Conservation (phyloP, 805 yeast species). For the Wickerhamiella sorbophila region DNA sequence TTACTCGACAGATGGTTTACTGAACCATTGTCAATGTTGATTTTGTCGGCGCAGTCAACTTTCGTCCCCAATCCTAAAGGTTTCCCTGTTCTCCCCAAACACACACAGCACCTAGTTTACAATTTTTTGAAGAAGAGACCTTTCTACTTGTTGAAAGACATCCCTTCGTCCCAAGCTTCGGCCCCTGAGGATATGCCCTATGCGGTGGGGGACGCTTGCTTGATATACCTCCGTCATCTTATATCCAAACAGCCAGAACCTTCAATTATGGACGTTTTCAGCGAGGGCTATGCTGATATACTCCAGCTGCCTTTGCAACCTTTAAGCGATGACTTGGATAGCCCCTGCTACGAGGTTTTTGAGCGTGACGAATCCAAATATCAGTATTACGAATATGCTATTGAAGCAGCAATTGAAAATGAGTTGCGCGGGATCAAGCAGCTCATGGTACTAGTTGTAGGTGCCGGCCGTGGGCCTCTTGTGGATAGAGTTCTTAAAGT, state of each 20-base stretch:
- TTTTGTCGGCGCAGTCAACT: constrained; percentile 37
- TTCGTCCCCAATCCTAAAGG: constrained; percentile 46
- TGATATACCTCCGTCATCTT: constrained; percentile 33
- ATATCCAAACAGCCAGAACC: constrained; percentile 18
- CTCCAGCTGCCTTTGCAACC: constrained; percentile 64
- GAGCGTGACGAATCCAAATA: constrained; percentile 63
- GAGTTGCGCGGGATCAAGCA: constrained; percentile 13
- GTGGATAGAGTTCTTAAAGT: constrained; percentile 38
- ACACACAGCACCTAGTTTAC: constrained; percentile 37
- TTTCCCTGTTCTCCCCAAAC: constrained; percentile 50
- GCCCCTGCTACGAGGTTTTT: constrained; percentile 50
- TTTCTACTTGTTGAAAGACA: constrained; percentile 35
- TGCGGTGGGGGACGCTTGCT: constrained; percentile 30
- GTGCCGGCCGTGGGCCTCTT: constrained; percentile 83
- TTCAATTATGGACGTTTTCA: constrained; percentile 24
- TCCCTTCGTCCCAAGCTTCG: constrained; percentile 26
- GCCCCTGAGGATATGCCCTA: constrained; percentile 2
- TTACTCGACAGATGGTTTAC: constrained; percentile 50
- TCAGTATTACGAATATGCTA: constrained; percentile 49
- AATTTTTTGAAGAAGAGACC: constrained; percentile 32
- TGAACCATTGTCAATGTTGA: constrained; percentile 48
- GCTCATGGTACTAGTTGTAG: constrained; percentile 39
- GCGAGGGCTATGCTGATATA: constrained; percentile 30
- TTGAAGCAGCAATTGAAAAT: constrained; percentile 37
- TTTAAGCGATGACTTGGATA: constrained; percentile 38